A percentile compares a stretch with the other conserved stretches of the same genome.
These are phyloP conservation scores for Stachybotrys elegans DNA, from an alignment of 2,329 filamentous ascomycete genomes.

Conservation along the genomic window DNA sequence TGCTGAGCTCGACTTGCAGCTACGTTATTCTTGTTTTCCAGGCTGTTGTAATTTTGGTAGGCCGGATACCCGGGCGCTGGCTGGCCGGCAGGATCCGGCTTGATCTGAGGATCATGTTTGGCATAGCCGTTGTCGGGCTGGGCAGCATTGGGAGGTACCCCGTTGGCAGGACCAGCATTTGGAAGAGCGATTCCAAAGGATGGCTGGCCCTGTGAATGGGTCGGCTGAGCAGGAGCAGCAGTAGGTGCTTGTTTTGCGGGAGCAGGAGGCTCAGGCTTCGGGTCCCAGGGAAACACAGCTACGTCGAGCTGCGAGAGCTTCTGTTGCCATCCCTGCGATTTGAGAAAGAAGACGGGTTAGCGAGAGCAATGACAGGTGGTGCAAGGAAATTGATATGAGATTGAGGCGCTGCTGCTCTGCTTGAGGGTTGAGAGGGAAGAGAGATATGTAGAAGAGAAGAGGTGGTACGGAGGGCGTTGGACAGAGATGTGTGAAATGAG, in stretches of 20 bases:
- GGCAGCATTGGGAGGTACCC: constrained; percentile 27
- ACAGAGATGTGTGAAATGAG: no score
- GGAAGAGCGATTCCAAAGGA: constrained; percentile 24
- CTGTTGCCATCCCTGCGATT: constrained; percentile 78
- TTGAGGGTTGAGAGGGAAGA: no score
- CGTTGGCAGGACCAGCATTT: constrained; percentile 22
- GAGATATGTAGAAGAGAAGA: no score
- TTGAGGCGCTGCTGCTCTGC: no score
- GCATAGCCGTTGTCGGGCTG: constrained; percentile 44
- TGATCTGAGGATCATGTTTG: constrained; percentile 38
- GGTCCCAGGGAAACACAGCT: constrained; percentile 93
- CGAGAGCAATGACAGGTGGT: no score
- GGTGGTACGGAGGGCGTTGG: no score
- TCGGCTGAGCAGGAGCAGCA: constrained; percentile 14
- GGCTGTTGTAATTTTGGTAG: constrained; percentile 26
- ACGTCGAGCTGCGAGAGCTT: constrained; percentile 82
- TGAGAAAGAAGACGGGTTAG: neutral
- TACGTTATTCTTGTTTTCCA: constrained; percentile 30
- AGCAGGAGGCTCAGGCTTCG: constrained; percentile 60
- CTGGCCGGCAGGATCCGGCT: constrained; percentile 37
- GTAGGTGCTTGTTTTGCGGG: constrained; percentile 28
- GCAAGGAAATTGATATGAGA: no score
- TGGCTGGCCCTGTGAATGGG: constrained; percentile 26
- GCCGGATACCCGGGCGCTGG: constrained; percentile 20
- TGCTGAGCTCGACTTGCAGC: constrained; percentile 52